Conservation (phyloP, 179 eudicot species). For the Carnegiea gigantea region DNA sequence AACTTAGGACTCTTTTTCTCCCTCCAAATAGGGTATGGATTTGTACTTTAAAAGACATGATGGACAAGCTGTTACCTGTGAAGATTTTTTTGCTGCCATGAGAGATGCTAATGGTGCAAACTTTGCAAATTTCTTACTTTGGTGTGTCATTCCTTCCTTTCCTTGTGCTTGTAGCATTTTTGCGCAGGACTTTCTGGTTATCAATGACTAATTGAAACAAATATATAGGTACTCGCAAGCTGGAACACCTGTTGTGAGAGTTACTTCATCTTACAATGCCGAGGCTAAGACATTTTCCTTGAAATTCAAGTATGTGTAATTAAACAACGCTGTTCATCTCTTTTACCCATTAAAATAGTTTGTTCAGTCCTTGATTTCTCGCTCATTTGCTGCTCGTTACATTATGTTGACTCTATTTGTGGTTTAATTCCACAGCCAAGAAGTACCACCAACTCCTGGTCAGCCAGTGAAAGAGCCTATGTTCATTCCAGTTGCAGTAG, state of each 20-base stretch:
- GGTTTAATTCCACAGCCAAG: slow-evolving; percentile 53
- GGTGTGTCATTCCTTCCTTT: slow-evolving; percentile 41
- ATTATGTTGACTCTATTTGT: slow-evolving; percentile 12
- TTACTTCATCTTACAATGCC: slow-evolving; percentile 67
- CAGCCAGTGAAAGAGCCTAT: slow-evolving; percentile 87
- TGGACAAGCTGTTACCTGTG: slow-evolving; percentile 99
- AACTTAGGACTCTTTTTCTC: neutral
- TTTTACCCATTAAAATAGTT: neutral
- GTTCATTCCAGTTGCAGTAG: slow-evolving; percentile 88
- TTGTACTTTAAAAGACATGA: slow-evolving; percentile 94
- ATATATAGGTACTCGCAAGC: slow-evolving; percentile 88
- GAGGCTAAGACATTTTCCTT: slow-evolving; percentile 65
- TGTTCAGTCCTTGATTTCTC: neutral
- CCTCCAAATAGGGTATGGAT: slow-evolving; percentile 78
- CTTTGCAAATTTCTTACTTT: slow-evolving; percentile 82
- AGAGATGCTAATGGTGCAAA: slow-evolving; percentile 91
- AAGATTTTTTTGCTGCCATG: slow-evolving; percentile 96
- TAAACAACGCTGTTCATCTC: neutral
- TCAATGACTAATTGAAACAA: slow-evolving; percentile 1
- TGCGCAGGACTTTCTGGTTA: neutral
- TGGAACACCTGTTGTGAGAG: slow-evolving; percentile 87
- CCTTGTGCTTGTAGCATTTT: neutral
- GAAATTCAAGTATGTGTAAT: slow-evolving; percentile 66
- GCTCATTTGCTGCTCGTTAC: neutral
- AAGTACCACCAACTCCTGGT: slow-evolving; percentile 90